These are phyloP conservation scores for Bertia moriformis DNA, from an alignment of 2,329 filamentous ascomycete genomes.

Conservation along the genomic window DNA sequence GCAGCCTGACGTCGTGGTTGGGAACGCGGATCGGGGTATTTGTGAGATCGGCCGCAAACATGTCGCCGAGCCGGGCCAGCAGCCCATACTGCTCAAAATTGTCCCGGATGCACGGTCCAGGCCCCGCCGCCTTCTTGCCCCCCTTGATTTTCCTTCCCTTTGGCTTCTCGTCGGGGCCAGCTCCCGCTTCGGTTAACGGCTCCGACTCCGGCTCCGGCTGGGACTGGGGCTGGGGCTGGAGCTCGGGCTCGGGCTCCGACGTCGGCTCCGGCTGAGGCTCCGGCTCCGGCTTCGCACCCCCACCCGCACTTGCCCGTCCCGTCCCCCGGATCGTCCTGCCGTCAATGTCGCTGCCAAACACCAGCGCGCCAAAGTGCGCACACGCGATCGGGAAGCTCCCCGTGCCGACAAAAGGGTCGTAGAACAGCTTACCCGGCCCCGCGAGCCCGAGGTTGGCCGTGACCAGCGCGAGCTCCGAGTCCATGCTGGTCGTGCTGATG, in stretches of 20 bases:
- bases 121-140: slow-evolving; percentile 15
- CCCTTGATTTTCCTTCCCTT: too few species aligned
- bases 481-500: slow-evolving; percentile 95
- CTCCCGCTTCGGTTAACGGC: too few species aligned
- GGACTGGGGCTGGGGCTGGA: too few species aligned
- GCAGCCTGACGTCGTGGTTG: slow-evolving; percentile 30
- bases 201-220: too few species aligned
- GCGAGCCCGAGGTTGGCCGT: slow-evolving; percentile 85
- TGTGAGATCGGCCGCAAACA: slow-evolving; percentile 75
- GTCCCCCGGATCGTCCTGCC: slow-evolving; percentile 70
- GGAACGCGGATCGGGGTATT: slow-evolving; percentile 58
- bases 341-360: slow-evolving; percentile 85
- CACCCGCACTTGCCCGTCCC: too few species aligned
- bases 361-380: slow-evolving; percentile 73
- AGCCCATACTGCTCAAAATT: slow-evolving; percentile 81
- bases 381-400: slow-evolving; percentile 85
- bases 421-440: slow-evolving; percentile 70
- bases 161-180: too few species aligned
- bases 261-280: too few species aligned
- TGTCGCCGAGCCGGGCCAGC: slow-evolving; percentile 51
- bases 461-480: slow-evolving; percentile 78
- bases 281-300: slow-evolving; percentile 5
- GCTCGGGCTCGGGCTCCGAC: too few species aligned
- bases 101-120: slow-evolving; percentile 34
- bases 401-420: slow-evolving; percentile 90